Percentiles rank a stretch among this genome's conserved stretches.
Conservation (phyloP, 73 alveolate genomes). For the Effrenium voratum region DNA sequence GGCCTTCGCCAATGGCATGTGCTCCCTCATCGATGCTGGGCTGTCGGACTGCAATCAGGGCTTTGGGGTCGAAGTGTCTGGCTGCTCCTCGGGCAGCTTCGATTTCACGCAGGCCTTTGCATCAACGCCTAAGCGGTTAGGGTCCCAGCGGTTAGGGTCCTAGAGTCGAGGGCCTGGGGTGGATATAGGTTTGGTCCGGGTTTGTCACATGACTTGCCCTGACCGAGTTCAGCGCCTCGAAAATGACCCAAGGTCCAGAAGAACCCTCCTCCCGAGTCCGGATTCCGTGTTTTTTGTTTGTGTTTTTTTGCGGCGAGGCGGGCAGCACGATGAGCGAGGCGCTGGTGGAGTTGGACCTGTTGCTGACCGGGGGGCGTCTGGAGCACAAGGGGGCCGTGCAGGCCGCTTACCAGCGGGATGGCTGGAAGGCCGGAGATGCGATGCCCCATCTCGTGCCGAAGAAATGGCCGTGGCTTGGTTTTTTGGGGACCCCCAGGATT, state of each 20-base stretch:
- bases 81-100: conserved; percentile 6
- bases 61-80: conserved; percentile 16
- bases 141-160: too few species aligned
- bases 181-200: too few species aligned
- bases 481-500: too few species aligned
- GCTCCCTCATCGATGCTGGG: conserved; percentile 46
- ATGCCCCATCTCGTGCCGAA: too few species aligned
- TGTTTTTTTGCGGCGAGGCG: neutral
- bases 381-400: conserved; percentile 52
- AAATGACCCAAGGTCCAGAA: too few species aligned
- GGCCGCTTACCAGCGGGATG: conserved; percentile 70
- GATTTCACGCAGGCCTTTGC: conserved; percentile 39
- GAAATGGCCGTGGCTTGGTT: too few species aligned
- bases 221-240: too few species aligned
- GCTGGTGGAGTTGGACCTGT: conserved; percentile 61
- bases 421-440: conserved; percentile 91
- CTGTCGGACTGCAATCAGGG: conserved; percentile 46
- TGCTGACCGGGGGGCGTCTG: conserved; percentile 91
- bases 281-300: too few species aligned
- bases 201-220: too few species aligned
- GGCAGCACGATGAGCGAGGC: conserved; percentile 24
- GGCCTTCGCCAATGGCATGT: conserved; percentile 83
- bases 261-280: too few species aligned
- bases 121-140: too few species aligned
- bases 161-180: too few species aligned